Evolutionary conservation across 1,284 basidiomycete genomes (phyloP).

Genomic region (Laetiporus sulphureus): DNA sequence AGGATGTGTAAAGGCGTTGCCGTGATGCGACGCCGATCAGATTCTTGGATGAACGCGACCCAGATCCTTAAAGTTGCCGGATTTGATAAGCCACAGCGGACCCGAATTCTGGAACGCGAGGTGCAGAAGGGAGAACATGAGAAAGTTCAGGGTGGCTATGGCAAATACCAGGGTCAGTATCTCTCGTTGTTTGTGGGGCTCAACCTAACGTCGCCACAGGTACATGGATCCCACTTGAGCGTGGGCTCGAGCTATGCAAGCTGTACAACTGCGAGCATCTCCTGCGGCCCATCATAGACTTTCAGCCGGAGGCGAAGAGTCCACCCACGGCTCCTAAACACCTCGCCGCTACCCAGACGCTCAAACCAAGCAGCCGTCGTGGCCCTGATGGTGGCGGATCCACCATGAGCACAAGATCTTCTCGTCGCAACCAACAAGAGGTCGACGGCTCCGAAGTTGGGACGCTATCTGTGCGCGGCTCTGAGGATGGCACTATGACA

Average conservation of each 20-base stretch:
- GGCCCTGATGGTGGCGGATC: constrained; percentile 30
- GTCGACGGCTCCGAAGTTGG: constrained; percentile 54
- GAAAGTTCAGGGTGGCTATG: constrained; percentile 99
- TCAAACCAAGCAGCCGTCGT: constrained; percentile 45
- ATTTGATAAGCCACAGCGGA: constrained; percentile 98
- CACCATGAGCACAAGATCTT: constrained; percentile 48
- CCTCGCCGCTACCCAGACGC: constrained; percentile 62
- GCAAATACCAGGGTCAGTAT: constrained; percentile 99
- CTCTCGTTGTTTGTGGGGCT: too few species aligned
- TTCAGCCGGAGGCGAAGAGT: constrained; percentile 85
- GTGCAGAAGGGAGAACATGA: constrained; percentile 99
- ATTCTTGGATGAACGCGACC: constrained; percentile 98
- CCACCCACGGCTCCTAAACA: constrained; percentile 98
- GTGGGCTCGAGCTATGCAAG: constrained; percentile 81
- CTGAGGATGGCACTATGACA: constrained; percentile 80
- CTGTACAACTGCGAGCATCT: constrained; percentile 91
- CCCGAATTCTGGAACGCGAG: constrained; percentile 95
- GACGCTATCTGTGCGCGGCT: constrained; percentile 53
- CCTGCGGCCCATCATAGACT: constrained; percentile 94
- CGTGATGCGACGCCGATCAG: constrained; percentile 93
- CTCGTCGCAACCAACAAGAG: constrained; percentile 35
- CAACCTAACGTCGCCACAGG: constrained; percentile 41
- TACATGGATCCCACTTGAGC: constrained; percentile 97
- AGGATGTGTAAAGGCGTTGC: constrained; percentile 95
- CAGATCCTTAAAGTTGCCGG: constrained; percentile 99